Evolutionary conservation across 345 rosid species (phyloP), one percentile per base, ranked within the genome.

Genomic region (Noccaea caerulescens): DNA sequence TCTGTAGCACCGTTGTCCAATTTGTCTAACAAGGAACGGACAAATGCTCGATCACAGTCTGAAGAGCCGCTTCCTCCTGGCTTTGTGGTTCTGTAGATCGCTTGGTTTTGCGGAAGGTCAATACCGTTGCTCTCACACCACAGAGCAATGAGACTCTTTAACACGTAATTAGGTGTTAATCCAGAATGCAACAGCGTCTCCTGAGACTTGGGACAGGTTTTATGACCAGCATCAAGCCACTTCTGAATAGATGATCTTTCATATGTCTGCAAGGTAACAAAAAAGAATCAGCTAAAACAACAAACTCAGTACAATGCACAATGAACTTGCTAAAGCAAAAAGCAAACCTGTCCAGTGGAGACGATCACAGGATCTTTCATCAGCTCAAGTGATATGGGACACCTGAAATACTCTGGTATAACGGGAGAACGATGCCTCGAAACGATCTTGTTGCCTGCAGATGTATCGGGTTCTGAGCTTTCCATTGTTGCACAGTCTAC

Each of bases 281-380:
- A 54, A 75, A 9, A 67, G 23, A 56, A 56, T 56, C 13, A 58
- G 54, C 42, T 65, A 61, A 67, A 62, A 71, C 20, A 60, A 58
- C 51, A 70, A 73, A 60, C 36, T 76, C 52, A 47, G 27, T 3
- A 50, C 27, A 63, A 30, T 47, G 60, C 50, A 46, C 11, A 63
- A 25, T 5, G 58, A 76, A 18, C 39, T 46, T 39, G 71, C 30
- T 27, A 27, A 27, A 27, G 30, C 20, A 23, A 66, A 66, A 66
- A 50, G 8, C 58, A 72, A 45, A 94, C 98, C 98, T 94, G 99
- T 75, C 99, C 99, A 14, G 99, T 91, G 38, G 99, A 94, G 71
- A 94, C 91, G 13, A 94, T 94, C 9, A 94, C 99, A 7, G 99
- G 99, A 84, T 94, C 98, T 78, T 85, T 91, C 99, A 91, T 94